Base-by-base conservation (phyloP, 106 monocot species). In the Apostasia shenzhenica region DNA sequence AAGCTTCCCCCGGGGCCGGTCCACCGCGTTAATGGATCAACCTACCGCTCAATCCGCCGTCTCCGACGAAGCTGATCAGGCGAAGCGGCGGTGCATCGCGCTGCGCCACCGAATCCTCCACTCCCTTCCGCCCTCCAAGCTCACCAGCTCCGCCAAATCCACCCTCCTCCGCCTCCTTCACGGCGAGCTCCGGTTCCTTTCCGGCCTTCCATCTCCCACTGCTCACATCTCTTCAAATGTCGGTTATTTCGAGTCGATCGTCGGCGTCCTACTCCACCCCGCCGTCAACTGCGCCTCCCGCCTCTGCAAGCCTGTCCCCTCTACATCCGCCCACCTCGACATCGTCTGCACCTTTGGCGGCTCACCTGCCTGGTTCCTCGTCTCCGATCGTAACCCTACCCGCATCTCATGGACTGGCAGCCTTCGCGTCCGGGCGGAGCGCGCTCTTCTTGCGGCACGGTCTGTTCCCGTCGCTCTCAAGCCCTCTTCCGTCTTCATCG, bases 311-410 rank as follows among this genome's bases (percentile, higher is more conserved):
- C 63, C 71, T 3, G 70, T 68, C 39, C 14, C 56, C 7, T 41
- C 55, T 6, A 26, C 6, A 7, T 54, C 70, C 14, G 67, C 75
- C 52, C 95, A 88, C 67, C 78, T 88, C 41, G 87, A 92, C 72
- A 43, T 93, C 14, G 82, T 81, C 61, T 90, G 89, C 87, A 78
- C 77, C 49, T 59, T 92, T 66, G 43, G 62, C 37, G 48, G 55
- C 42, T 61, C 67, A 48, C 84, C 92, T 3, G 74, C 83, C 38
- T 97, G 97, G 97, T 57, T 90, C 71, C 60, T 92, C 66, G 83
- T 97, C 56, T 92, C 97, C 39, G 87, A 78, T 52, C 71, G 92
- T 26, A 97, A 97, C 83, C 97, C 97, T 4, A 61, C 37, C n/a
- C 54, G 69, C 72, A 43, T 89, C 46, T 64, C 78, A n/a, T 89